phyloP scores from a whole-genome alignment of 1,284 basidiomycete species.

The Athelia psychrophila region DNA sequence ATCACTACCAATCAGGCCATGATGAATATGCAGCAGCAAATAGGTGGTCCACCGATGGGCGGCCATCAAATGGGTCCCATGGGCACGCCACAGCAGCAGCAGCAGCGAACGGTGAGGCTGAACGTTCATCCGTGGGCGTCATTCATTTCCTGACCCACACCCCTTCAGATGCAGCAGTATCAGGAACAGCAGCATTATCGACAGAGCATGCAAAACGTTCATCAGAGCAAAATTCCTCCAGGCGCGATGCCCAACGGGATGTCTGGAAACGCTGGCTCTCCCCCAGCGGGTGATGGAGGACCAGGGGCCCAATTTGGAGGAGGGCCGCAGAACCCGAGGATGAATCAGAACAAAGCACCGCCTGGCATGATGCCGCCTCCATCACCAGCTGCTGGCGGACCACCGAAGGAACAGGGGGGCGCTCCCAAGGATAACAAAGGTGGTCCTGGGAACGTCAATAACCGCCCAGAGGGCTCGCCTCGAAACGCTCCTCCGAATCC shows the following conservation, averaged over 20 bases:
- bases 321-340: conserved; percentile 29
- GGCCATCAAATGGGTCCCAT: background rate
- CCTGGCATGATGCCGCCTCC: conserved; percentile 49
- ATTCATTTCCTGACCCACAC: too few species aligned
- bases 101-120: too few species aligned
- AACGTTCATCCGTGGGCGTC: too few species aligned
- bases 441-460: conserved; percentile 13
- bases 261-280: conserved; percentile 27
- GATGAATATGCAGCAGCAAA: conserved; percentile 22
- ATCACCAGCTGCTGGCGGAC: conserved; percentile 35
- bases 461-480: conserved; percentile 43
- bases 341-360: conserved; percentile 35
- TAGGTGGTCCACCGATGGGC: conserved; percentile 21
- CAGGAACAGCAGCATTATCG: conserved; percentile 24
- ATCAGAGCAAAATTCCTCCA: conserved; percentile 26
- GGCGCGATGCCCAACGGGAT: conserved; percentile 18
- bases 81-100: too few species aligned
- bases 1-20: conserved; percentile 29
- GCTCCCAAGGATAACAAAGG: conserved; percentile 24
- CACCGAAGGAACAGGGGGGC: conserved; percentile 36
- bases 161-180: too few species aligned
- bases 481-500: conserved; percentile 35
- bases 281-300: conserved; percentile 34
- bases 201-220: conserved; percentile 32
- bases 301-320: conserved; percentile 24